These are phyloP conservation scores for Carex parvula DNA, from an alignment of 176 grass and related monocot genomes.

Conservation along the genomic window DNA sequence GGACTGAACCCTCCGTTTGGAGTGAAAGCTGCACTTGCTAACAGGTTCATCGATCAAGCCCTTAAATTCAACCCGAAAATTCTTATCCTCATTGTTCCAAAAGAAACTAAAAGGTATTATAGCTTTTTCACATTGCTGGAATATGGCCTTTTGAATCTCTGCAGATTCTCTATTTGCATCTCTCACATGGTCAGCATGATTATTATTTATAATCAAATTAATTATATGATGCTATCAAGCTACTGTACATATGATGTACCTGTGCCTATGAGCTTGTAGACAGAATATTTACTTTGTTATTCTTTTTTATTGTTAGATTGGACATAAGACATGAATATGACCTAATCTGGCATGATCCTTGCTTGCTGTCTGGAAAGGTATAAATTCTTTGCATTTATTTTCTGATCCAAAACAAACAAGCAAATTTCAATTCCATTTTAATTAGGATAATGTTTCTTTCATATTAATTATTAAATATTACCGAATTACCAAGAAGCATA, in stretches of 20 bases:
- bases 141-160: not conserved
- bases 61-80: conserved; percentile 88
- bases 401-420: not conserved
- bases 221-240: not conserved
- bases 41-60: conserved; percentile 85
- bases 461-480: conserved; percentile 13
- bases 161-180: not conserved
- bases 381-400: not conserved
- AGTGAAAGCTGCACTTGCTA: conserved; percentile 75
- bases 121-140: not conserved
- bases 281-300: not conserved
- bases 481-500: not conserved
- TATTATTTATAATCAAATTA: conserved; percentile 1
- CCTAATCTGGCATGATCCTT: conserved; percentile 69
- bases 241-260: not conserved
- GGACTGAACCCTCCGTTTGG: conserved; percentile 94
- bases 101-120: conserved; percentile 70
- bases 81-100: conserved; percentile 90
- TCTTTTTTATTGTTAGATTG: conserved; percentile 42
- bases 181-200: not conserved
- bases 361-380: conserved; percentile 79
- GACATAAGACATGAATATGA: conserved; percentile 67
- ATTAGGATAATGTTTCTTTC: not conserved
- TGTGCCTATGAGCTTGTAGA: not conserved
- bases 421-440: not conserved